phyloP scores from a whole-genome alignment of 768 basidiomycete genomes.

The Auriscalpium orientale region DNA sequence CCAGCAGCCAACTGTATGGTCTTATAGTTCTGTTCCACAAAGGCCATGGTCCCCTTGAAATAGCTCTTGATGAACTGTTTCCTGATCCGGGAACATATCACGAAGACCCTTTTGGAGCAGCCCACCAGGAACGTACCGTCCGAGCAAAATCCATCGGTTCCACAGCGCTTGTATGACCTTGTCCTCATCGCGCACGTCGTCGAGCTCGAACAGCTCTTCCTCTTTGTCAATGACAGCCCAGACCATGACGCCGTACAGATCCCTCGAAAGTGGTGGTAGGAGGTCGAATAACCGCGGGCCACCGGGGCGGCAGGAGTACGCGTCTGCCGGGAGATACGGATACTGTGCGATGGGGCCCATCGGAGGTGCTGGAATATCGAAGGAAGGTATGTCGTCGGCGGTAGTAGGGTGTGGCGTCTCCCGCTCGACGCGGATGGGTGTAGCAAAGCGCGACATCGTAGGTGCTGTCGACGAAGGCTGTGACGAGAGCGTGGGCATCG shows the following conservation, averaged over 20 bases:
- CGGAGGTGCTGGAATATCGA: not conserved
- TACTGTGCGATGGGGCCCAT: constrained; percentile 34
- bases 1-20: constrained; percentile 68
- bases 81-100: constrained; percentile 24
- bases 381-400: constrained; percentile 1
- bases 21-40: constrained; percentile 54
- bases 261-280: constrained; percentile 49
- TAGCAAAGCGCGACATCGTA: not conserved
- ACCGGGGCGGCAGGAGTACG: constrained; percentile 57
- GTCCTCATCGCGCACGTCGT: constrained; percentile 65
- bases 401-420: not conserved
- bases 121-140: constrained; percentile 34
- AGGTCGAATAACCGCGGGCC: constrained; percentile 62
- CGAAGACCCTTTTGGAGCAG: too few relatives aligned
- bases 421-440: not conserved
- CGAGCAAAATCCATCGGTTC: constrained; percentile 64
- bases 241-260: constrained; percentile 54
- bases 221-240: constrained; percentile 69
- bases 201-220: constrained; percentile 67
- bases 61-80: constrained; percentile 50
- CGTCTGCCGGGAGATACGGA: constrained; percentile 39
- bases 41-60: constrained; percentile 41
- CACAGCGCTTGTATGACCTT: constrained; percentile 77
- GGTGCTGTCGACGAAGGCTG: not conserved
- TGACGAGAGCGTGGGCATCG: not conserved